Conservation (phyloP, 208 protist species). For the Leishmania tropica region DNA sequence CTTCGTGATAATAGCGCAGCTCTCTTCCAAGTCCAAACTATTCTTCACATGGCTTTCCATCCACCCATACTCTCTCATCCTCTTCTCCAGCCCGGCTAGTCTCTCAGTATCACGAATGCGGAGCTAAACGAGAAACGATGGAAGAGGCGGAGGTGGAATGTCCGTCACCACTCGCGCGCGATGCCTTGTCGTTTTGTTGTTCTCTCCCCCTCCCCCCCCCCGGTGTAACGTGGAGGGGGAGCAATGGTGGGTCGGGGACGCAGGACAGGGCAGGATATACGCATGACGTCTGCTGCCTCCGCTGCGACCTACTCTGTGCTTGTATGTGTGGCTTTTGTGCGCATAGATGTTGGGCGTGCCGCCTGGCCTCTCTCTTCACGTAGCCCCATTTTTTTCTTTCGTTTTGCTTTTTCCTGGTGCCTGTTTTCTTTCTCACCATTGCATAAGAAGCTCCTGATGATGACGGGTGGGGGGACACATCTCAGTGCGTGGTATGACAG, state of each 20-base stretch:
- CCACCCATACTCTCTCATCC: background rate
- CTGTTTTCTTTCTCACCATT: background rate
- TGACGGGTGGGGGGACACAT: background rate
- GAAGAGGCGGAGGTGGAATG: background rate
- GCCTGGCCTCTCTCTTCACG: background rate
- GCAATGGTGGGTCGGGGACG: background rate
- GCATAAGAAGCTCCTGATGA: background rate
- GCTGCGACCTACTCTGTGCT: background rate
- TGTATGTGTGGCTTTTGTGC: background rate
- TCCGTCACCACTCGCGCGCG: background rate
- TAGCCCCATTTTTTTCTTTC: background rate
- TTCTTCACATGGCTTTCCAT: background rate
- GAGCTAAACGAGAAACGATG: background rate
- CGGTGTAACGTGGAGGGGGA: background rate
- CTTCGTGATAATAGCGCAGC: background rate
- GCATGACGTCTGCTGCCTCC: background rate
- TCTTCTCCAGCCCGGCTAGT: background rate
- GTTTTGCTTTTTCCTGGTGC: background rate
- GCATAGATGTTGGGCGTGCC: background rate
- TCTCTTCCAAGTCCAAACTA: background rate
- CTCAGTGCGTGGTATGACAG: background rate
- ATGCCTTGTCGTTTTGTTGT: background rate
- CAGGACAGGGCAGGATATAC: background rate
- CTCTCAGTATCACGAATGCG: constrained; percentile 7
- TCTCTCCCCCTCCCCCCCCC: too few species aligned